Conservation (phyloP, 2,329 filamentous ascomycete genomes). For the Coniella vitis region DNA sequence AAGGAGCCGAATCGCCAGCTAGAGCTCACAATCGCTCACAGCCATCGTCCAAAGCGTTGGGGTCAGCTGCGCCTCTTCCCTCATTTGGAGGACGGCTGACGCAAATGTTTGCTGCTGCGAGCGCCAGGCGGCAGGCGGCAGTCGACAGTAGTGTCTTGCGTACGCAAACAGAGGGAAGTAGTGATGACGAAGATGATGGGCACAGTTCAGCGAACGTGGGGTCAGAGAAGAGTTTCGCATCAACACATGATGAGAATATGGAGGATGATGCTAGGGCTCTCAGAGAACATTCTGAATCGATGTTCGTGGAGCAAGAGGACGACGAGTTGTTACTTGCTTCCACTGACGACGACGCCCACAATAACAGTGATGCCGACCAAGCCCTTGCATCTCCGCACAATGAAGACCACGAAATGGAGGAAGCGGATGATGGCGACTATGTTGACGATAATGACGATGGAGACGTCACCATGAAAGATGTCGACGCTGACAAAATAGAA, state of each 20-base stretch:
- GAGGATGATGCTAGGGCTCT: neutral
- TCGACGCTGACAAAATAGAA: conserved; percentile 20
- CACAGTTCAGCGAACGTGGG: conserved; percentile 12
- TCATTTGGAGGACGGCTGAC: conserved; percentile 38
- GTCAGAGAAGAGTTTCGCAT: neutral
- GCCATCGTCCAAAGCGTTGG: conserved; percentile 24
- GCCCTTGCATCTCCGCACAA: conserved; percentile 12
- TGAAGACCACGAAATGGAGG: conserved; percentile 13
- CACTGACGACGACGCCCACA: conserved; percentile 3
- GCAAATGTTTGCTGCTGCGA: conserved; percentile 37
- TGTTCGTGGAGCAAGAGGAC: conserved; percentile 12
- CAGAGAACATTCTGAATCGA: conserved; percentile 4
- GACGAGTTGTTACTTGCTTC: neutral
- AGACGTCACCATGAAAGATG: conserved; percentile 40
- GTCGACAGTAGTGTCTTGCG: conserved; percentile 17
- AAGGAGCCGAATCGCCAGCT: conserved; percentile 30
- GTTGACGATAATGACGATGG: conserved; percentile 33
- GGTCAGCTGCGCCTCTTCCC: conserved; percentile 26
- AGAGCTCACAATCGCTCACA: conserved; percentile 24
- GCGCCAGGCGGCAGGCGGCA: conserved; percentile 17
- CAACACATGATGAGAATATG: conserved; percentile 17
- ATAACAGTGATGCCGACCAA: conserved; percentile 16
- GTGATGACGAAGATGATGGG: conserved; percentile 8
- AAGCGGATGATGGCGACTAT: conserved; percentile 13
- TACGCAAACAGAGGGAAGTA: conserved; percentile 14